phyloP scores from a whole-genome alignment of 768 basidiomycete genomes.

The Mycena latifolia region DNA sequence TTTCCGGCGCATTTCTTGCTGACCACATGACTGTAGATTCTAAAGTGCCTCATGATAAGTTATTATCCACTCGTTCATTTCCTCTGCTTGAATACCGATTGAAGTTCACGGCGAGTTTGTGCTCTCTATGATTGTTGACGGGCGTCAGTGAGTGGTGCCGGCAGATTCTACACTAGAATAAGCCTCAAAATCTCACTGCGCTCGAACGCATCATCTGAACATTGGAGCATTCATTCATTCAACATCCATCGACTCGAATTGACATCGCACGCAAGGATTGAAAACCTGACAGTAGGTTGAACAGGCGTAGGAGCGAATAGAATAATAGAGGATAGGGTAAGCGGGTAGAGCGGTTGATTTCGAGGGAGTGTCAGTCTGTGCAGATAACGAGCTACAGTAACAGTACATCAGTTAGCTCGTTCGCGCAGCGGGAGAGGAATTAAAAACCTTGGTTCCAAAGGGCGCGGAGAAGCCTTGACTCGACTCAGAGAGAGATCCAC shows the following conservation, averaged over 20 bases:
- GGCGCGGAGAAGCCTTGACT: too few species aligned
- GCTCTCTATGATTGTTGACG: background rate
- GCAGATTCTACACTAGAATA: constrained; percentile 14
- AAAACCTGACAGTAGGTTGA: constrained; percentile 16
- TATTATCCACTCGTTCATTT: background rate
- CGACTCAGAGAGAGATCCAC: too few species aligned
- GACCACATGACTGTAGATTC: too few species aligned
- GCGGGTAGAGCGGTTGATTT: too few species aligned
- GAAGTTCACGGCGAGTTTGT: background rate
- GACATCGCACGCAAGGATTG: background rate
- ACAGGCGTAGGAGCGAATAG: too few species aligned
- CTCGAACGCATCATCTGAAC: constrained; percentile 16
- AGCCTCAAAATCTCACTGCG: constrained; percentile 23
- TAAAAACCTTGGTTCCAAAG: too few species aligned
- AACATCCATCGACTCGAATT: constrained; percentile 9
- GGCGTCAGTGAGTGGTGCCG: background rate
- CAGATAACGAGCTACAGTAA: too few species aligned
- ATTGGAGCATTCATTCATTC: constrained; percentile 16
- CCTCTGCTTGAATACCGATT: background rate
- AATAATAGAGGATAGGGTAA: too few species aligned
- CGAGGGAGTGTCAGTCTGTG: too few species aligned
- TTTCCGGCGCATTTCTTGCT: background rate
- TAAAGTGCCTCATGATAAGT: background rate
- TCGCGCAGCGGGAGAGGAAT: too few species aligned
- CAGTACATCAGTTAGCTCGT: too few species aligned